Percentiles rank a stretch among this genome's conserved stretches.
These are phyloP conservation scores for Pleurozium schreberi DNA, from an alignment of 225 moss, liverwort and hornwort species.

Conservation along the genomic window DNA sequence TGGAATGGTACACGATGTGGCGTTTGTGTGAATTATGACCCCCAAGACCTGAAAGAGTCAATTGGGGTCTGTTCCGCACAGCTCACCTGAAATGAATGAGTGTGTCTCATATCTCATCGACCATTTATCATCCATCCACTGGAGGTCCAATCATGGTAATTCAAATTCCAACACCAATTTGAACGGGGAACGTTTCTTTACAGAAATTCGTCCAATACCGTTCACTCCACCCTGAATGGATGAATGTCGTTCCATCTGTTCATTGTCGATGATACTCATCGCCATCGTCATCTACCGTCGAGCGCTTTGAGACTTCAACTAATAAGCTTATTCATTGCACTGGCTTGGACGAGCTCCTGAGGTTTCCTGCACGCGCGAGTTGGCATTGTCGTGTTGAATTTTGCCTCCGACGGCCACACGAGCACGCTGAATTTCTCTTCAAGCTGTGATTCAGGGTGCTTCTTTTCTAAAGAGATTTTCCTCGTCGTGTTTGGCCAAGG, in stretches of 20 bases:
- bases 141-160: background rate
- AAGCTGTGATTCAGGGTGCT: background rate
- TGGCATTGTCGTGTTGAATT: background rate
- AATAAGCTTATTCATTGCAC: background rate
- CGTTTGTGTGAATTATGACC: background rate
- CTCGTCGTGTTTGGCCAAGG: background rate
- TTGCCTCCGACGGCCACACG: background rate
- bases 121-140: background rate
- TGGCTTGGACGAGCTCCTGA: background rate
- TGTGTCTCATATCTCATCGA: background rate
- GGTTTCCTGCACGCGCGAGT: background rate
- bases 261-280: background rate
- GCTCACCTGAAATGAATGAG: background rate
- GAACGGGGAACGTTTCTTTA: background rate
- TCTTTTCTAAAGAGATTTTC: background rate
- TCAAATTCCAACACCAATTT: background rate
- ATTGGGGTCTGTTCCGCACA: background rate
- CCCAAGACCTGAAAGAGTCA: background rate
- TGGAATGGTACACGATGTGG: background rate
- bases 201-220: background rate
- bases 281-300: background rate
- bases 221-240: background rate
- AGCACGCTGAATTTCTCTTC: background rate
- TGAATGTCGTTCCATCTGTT: background rate
- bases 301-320: background rate